Evolutionary conservation across 164 flowering plant species (phyloP), one percentile per base, ranked within the genome.

Genomic region (Nymphaea thermarum): DNA sequence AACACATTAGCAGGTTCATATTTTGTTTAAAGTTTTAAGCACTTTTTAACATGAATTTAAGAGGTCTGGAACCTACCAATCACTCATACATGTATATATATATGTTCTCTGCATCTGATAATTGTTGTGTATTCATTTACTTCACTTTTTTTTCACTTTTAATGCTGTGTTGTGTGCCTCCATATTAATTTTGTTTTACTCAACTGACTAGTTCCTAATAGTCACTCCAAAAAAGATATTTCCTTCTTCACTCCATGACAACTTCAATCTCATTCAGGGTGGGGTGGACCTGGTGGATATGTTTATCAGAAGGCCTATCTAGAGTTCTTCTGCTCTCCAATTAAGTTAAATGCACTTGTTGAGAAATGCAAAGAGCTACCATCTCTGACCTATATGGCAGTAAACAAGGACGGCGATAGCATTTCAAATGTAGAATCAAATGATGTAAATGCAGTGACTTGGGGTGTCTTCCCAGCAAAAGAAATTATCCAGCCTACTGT

Each of bases 401-500:
- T 87, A 71, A 85, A 84, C 78, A 89, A 86, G 74, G 86, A 72
- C 65, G 94, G 91, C 43, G 71, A 45, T 3, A 78, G 71, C 79
- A 60, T 83, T 42, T 85, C 96, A 6, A 90, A 93, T 62, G 67
- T 77, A 36, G 76, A 69, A 59, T 64, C 75, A 15, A 65, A 69
- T 65, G 82, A 76, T 65, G 92, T 90, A 66, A 93, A 93, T 76
- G 98, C 96, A 2, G 92, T 90, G 63, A 90, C 98, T 18, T 93
- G 98, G 98, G 98, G 98, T 68, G 97, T 85, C 44, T 93, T 93
- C 82, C 93, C 94, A 16, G 93, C 84, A 47, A 87, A 85, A 76
- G 98, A 93, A 82, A 80, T 93, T 63, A 78, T 87, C 78, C 98
- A 93, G 72, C 98, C 98, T 45, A 90, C 94, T 17, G 86, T 93